Base-by-base conservation (phyloP, 305 asterid genomes). In the Salvia sclarea region DNA sequence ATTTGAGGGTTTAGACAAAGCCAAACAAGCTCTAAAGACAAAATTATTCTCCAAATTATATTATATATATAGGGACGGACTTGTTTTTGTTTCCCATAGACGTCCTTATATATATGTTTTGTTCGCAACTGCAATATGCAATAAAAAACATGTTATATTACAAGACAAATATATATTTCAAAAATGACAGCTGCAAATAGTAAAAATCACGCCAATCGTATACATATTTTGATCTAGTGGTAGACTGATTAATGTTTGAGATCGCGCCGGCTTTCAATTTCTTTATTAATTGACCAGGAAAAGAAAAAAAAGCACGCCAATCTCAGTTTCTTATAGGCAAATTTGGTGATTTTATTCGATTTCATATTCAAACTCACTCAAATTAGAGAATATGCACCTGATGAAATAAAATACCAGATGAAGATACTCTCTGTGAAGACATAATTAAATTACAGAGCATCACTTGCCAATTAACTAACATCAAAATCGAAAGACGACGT, bases 161-260 rank as follows among this genome's bases (percentile, higher is more conserved):
- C 31, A 13, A 56, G 73, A 44, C 66, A 68, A 41, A 56, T 28
- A 44, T 56, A 44, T 56, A 44, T 28, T 55, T 58, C 57, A 56
- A 56, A 18, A 28, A 52, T 5, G 58, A 56, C 47, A 56, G 47
- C 66, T 28, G 16, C 47, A 47, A 30, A 30, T 17, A 6, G 3
- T 5, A 20, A 38, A 8, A 38, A 54, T 4, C 3, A 30, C 5
- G 35, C 35, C 35, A 30, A 30, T 30, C 0, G 5, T n/a, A n/a
- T n/a, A n/a, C n/a, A n/a, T n/a, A n/a, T n/a, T n/a, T n/a, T n/a
- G n/a, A n/a, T n/a, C n/a, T n/a, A n/a, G n/a, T n/a, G n/a, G n/a
- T n/a, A n/a, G n/a, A n/a, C n/a, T n/a, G n/a, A n/a, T n/a, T n/a
- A n/a, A n/a, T n/a, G n/a, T n/a, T n/a, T n/a, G n/a, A n/a, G n/a